These are phyloP conservation scores for Skeletonema marinoi DNA, from an alignment of 108 stramenopile genomes.

Conservation along the genomic window DNA sequence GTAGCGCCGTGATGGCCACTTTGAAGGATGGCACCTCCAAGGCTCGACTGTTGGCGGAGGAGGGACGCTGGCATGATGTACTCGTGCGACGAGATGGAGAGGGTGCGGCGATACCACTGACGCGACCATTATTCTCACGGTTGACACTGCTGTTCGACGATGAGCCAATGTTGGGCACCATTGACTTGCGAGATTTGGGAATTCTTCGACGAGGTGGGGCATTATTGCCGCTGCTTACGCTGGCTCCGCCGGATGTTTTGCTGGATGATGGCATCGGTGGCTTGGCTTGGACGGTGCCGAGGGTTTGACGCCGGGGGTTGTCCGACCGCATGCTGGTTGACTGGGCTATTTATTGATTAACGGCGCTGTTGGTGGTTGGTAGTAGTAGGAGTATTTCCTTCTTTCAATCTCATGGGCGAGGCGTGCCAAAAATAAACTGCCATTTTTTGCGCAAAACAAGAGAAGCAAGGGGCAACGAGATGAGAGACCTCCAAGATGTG, in stretches of 20 bases:
- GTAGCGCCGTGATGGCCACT: not conserved
- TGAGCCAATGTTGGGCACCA: constrained; percentile 35
- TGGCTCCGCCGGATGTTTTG: not conserved
- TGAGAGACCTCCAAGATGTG: not conserved
- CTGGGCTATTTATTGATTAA: not conserved
- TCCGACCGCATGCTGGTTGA: constrained; percentile 11
- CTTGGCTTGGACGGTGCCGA: constrained; percentile 34
- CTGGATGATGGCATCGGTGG: constrained; percentile 4
- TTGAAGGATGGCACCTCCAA: constrained; percentile 25
- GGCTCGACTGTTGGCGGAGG: constrained; percentile 6
- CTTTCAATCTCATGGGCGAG: not conserved
- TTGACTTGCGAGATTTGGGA: constrained; percentile 32
- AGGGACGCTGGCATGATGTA: not conserved
- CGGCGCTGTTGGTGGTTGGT: not conserved
- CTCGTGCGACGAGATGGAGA: constrained; percentile 17
- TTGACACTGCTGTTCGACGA: constrained; percentile 1
- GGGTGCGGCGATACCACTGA: constrained; percentile 23
- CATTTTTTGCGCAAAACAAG: not conserved
- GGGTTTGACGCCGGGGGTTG: constrained; percentile 43
- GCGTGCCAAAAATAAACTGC: not conserved
- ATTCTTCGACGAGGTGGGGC: constrained; percentile 11
- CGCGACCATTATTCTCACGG: constrained; percentile 12
- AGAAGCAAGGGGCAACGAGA: no score
- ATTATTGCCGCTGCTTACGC: constrained; percentile 9
- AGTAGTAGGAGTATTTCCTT: not conserved